Percentiles rank a stretch among this genome's conserved stretches.
Evolutionary conservation across 2,329 filamentous ascomycete species (phyloP).

Genomic region (Amesomyces nigricolor): DNA sequence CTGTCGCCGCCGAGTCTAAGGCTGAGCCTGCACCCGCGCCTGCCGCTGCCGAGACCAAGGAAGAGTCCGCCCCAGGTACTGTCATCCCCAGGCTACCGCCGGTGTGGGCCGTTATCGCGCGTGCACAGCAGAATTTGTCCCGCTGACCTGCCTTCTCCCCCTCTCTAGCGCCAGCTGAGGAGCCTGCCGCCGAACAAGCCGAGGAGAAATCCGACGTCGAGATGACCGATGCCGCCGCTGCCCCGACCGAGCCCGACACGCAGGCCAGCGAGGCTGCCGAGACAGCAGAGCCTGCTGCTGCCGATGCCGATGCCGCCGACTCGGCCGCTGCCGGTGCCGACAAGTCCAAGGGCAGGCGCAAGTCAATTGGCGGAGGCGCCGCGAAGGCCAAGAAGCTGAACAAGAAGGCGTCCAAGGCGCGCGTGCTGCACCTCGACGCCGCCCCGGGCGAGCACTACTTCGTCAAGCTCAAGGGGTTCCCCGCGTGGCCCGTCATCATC

Average conservation of each 20-base stretch:
- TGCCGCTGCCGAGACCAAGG: conserved; percentile 26
- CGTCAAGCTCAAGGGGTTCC: conserved; percentile 89
- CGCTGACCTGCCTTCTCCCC: conserved; percentile 10
- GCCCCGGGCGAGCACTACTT: conserved; percentile 89
- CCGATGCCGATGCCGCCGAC: conserved; percentile 23
- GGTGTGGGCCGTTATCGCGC: not conserved
- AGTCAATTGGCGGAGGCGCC: conserved; percentile 62
- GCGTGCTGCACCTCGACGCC: conserved; percentile 68
- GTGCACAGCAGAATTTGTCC: not conserved
- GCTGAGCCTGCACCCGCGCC: conserved; percentile 15
- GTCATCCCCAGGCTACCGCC: too few relatives aligned
- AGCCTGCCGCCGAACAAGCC: conserved; percentile 16
- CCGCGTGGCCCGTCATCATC: conserved; percentile 89
- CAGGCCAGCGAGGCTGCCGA: conserved; percentile 25
- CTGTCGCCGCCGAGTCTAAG: conserved; percentile 16
- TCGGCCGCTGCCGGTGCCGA: conserved; percentile 26
- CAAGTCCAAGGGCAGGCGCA: conserved; percentile 56
- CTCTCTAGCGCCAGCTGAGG: conserved; percentile 13
- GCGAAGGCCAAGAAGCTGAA: conserved; percentile 74
- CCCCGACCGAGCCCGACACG: conserved; percentile 31
- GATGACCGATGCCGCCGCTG: conserved; percentile 63
- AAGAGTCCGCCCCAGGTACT: conserved; percentile 25
- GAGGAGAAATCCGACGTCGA: conserved; percentile 46
- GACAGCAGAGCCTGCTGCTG: conserved; percentile 21
- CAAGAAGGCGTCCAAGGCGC: conserved; percentile 75